Conservation (phyloP, 495 filamentous ascomycete species). For the Xylaria longipes region DNA sequence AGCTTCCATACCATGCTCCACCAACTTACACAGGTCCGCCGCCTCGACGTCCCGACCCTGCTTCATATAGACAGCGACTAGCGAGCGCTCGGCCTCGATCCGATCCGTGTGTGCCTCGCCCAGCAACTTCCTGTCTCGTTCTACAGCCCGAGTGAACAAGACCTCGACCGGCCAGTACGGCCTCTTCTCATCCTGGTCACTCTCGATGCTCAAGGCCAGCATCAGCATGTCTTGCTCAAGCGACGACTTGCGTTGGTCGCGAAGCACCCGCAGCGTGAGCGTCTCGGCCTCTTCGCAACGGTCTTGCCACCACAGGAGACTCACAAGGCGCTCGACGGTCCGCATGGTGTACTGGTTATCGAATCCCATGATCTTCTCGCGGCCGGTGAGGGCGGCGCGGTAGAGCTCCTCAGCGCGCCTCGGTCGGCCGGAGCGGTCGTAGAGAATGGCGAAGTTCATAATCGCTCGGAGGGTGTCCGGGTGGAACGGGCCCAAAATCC, state of each 20-base stretch:
- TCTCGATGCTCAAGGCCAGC: not conserved
- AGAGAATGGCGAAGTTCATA: slow-evolving; percentile 16
- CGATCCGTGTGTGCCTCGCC: slow-evolving; percentile 9
- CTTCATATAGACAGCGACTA: slow-evolving; percentile 8
- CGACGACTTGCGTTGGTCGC: slow-evolving; percentile 1
- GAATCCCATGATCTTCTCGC: slow-evolving; percentile 14
- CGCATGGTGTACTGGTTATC: slow-evolving; percentile 13
- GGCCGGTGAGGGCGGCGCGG: slow-evolving; percentile 1
- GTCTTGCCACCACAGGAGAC: slow-evolving; percentile 12
- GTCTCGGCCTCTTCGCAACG: slow-evolving; percentile 10
- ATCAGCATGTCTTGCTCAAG: slow-evolving; percentile 1
- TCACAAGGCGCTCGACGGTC: slow-evolving; percentile 2
- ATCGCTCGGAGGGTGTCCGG: slow-evolving; percentile 14
- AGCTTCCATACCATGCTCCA: slow-evolving; percentile 2
- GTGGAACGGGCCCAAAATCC: slow-evolving; percentile 10
- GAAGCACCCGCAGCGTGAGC: not conserved
- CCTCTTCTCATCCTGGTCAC: slow-evolving; percentile 3
- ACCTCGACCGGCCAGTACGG: slow-evolving; percentile 17
- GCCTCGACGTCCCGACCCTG: not conserved
- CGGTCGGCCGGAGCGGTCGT: slow-evolving; percentile 9
- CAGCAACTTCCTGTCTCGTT: slow-evolving; percentile 9
- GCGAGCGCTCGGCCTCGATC: not conserved
- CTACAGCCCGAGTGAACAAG: not conserved
- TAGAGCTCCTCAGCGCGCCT: slow-evolving; percentile 1
- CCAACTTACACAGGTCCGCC: not conserved